Percentiles rank a stretch among this genome's conserved stretches.
Conservation (phyloP, 805 yeast species). For the Candida qinlingensis region DNA sequence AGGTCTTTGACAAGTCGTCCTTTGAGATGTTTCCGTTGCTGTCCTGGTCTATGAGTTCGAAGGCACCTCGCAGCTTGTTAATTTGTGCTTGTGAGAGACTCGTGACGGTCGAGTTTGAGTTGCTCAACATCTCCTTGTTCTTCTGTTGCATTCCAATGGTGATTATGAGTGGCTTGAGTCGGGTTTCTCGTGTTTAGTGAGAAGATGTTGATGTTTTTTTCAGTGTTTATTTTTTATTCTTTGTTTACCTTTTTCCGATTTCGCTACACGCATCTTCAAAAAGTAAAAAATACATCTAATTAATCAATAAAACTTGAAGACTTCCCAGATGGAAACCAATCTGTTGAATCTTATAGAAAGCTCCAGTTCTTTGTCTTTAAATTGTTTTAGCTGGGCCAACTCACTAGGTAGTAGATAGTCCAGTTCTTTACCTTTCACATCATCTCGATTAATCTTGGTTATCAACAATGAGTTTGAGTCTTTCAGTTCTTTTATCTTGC, state of each 20-base stretch:
- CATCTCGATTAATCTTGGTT: slow-evolving; percentile 82
- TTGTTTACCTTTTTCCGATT: slow-evolving; percentile 10
- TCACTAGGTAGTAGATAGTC: slow-evolving; percentile 73
- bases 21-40: slow-evolving; percentile 61
- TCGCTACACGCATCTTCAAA: not conserved
- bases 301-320: slow-evolving; percentile 38
- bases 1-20: slow-evolving; percentile 49
- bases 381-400: slow-evolving; percentile 58
- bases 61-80: slow-evolving; percentile 63
- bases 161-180: not conserved
- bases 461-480: slow-evolving; percentile 59
- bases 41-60: slow-evolving; percentile 76
- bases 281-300: not conserved
- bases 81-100: slow-evolving; percentile 59
- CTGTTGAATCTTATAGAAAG: slow-evolving; percentile 52
- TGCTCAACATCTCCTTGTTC: not conserved
- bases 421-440: slow-evolving; percentile 77
- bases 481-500: slow-evolving; percentile 50
- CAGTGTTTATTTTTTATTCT: slow-evolving; percentile 14
- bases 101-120: slow-evolving; percentile 17
- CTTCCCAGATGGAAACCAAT: slow-evolving; percentile 51
- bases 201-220: slow-evolving; percentile 9
- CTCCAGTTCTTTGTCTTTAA: slow-evolving; percentile 52
- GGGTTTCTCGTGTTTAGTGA: not conserved
- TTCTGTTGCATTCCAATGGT: not conserved